Evolutionary conservation across 2,329 filamentous ascomycete genomes (phyloP), one percentile per base, ranked within the genome.

Genomic region (Trichoderma afroharzianum): DNA sequence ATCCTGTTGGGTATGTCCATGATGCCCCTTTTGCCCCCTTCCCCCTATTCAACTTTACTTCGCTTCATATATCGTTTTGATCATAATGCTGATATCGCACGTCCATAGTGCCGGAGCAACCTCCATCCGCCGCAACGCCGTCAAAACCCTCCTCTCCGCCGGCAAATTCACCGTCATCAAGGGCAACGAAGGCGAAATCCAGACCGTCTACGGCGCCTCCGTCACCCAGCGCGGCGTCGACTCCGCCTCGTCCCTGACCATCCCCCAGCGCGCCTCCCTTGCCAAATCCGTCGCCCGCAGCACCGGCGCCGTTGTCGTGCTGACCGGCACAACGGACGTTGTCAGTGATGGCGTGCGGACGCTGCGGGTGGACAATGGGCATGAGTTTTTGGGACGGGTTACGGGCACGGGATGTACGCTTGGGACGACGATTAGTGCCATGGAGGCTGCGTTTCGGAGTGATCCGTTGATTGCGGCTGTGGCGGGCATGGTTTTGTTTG

Each of bases 161-260:
- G 94, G 94, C 50, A 93, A 93, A 80, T 93, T 97, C 76, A 90
- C 93, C 80, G 85, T 98, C 55, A 95, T 98, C 81, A 98, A 98
- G 80, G 95, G 95, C 63, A 98, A 98, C 81, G 93, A 97, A 79
- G 90, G 92, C 68, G 96, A 98, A 81, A 94, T 98, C 73, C 85
- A 88, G 62, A 90, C 92, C 3, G 90, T 95, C 0, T 88, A 87
- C 50, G 92, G 91, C 55, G 84, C 87, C 57, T 74, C 78, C 73
- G 58, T 79, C 59, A 73, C 74, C 43, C 95, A 98, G 81, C 90
- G 91, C 57, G 95, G 95, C 63, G 95, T 98, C 12, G 95, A 98
- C 81, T 93, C 91, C 73, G 88, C 87, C 4, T 89, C 89, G 78
- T 89, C 76, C 78, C 85, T 84, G 80, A 88, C 73, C 78, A 83